These are phyloP conservation scores for Prosopis cineraria DNA, from an alignment of 306 rosid species.

Conservation along the genomic window DNA sequence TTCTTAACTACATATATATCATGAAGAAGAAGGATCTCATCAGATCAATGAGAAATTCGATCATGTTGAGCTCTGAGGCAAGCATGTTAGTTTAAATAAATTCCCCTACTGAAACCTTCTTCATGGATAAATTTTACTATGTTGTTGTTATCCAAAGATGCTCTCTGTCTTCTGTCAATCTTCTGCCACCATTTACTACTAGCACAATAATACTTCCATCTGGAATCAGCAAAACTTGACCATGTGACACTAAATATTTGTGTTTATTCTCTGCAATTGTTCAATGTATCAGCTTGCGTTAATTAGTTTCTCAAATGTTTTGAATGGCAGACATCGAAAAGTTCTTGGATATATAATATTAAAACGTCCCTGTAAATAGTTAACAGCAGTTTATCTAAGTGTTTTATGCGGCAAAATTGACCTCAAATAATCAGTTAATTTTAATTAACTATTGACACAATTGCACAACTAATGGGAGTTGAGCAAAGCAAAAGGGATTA, in stretches of 20 bases:
- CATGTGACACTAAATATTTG: background rate
- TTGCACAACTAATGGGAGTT: too few species aligned
- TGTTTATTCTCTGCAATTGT: background rate
- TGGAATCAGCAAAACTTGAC: background rate
- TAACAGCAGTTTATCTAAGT: background rate
- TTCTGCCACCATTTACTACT: background rate
- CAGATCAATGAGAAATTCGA: constrained; percentile 22
- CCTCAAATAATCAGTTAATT: background rate
- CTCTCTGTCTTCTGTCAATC: constrained; percentile 88
- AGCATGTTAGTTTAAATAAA: constrained; percentile 38
- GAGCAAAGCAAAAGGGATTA: too few species aligned
- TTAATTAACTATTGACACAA: background rate
- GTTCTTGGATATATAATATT: background rate
- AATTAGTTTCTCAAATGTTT: background rate
- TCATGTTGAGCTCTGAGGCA: constrained; percentile 7
- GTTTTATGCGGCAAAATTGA: background rate
- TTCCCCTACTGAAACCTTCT: constrained; percentile 19
- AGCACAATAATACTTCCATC: background rate
- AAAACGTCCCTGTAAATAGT: background rate
- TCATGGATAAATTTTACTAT: constrained; percentile 6
- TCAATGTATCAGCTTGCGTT: background rate
- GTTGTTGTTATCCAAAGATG: constrained; percentile 25
- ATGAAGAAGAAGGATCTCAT: constrained; percentile 53
- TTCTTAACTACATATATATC: constrained; percentile 43
- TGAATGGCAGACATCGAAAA: background rate